These are phyloP conservation scores for Leccinum subrobustum DNA, from an alignment of 1,284 basidiomycete species.

Conservation along the genomic window DNA sequence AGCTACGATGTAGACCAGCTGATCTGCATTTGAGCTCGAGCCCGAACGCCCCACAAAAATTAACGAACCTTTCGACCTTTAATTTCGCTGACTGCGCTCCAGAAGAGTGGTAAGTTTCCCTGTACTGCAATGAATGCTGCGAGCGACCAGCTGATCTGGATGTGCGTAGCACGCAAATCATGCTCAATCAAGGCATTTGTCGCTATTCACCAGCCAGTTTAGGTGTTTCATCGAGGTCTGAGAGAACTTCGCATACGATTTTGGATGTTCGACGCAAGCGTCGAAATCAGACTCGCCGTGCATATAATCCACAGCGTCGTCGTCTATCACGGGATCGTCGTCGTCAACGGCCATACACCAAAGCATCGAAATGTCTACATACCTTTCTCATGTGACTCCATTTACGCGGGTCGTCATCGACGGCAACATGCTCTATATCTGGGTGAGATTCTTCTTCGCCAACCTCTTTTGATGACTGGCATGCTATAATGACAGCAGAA, in stretches of 20 bases:
- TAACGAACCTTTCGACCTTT: slow-evolving; percentile 71
- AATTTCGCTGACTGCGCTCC: slow-evolving; percentile 76
- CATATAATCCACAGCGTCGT: slow-evolving; percentile 57
- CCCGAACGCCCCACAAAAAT: neutral
- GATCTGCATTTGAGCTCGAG: slow-evolving; percentile 5
- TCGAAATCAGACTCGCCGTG: slow-evolving; percentile 64
- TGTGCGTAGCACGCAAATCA: slow-evolving; percentile 63
- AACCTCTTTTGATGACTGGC: slow-evolving; percentile 1
- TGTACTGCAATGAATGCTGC: slow-evolving; percentile 82
- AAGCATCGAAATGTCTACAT: slow-evolving; percentile 22
- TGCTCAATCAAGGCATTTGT: slow-evolving; percentile 65
- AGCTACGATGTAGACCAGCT: slow-evolving; percentile 69
- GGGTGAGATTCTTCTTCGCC: slow-evolving; percentile 4
- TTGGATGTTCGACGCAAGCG: slow-evolving; percentile 67
- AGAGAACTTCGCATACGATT: slow-evolving; percentile 45
- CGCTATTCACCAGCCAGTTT: slow-evolving; percentile 38
- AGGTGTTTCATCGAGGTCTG: slow-evolving; percentile 20
- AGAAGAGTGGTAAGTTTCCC: slow-evolving; percentile 65
- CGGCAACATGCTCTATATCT: slow-evolving; percentile 68
- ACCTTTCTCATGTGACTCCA: slow-evolving; percentile 75
- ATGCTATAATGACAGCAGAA: slow-evolving; percentile 3
- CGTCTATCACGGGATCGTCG: slow-evolving; percentile 38
- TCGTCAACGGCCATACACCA: neutral
- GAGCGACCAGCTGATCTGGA: slow-evolving; percentile 72
- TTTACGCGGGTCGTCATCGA: slow-evolving; percentile 74